phyloP scores from a whole-genome alignment of 106 monocot genomes.

The Chionographis japonica region DNA sequence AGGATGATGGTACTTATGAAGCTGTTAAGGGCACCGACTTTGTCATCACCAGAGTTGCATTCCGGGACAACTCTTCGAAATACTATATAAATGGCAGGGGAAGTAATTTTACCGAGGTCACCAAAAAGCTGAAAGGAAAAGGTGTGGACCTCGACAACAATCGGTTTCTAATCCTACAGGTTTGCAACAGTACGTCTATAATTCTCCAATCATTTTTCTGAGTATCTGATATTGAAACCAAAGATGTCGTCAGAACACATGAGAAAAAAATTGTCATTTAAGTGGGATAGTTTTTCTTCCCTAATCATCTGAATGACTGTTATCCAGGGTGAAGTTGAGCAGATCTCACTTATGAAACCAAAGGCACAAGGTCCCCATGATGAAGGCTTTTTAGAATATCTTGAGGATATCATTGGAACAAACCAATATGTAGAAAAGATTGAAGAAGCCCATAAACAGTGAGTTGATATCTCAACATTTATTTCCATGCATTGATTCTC shows the following conservation, averaged over 20 bases:
- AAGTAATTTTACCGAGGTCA: constrained; percentile 98
- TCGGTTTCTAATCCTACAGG: constrained; percentile 95
- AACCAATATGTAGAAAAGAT: constrained; percentile 90
- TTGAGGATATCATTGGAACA: constrained; percentile 97
- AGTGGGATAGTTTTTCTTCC: not conserved
- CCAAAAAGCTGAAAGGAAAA: constrained; percentile 88
- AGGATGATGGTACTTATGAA: constrained; percentile 81
- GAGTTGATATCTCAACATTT: constrained; percentile 24
- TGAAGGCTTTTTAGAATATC: constrained; percentile 96
- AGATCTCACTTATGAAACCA: constrained; percentile 98
- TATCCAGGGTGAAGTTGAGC: constrained; percentile 93
- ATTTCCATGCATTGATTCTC: too few relatives aligned
- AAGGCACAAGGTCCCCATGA: constrained; percentile 93
- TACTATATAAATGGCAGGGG: constrained; percentile 92
- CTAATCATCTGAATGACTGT: not conserved
- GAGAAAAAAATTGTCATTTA: too few relatives aligned
- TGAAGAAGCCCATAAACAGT: constrained; percentile 87
- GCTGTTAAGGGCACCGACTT: constrained; percentile 81
- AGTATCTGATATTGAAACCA: too few relatives aligned
- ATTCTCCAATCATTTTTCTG: too few relatives aligned
- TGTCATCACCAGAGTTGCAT: constrained; percentile 79
- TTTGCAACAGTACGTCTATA: constrained; percentile 1
- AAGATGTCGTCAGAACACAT: not conserved
- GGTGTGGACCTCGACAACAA: constrained; percentile 98
- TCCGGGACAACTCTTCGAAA: constrained; percentile 90